Evolutionary conservation across 192 early-diverging fungal species (phyloP).

Genomic region (Podila epigama): DNA sequence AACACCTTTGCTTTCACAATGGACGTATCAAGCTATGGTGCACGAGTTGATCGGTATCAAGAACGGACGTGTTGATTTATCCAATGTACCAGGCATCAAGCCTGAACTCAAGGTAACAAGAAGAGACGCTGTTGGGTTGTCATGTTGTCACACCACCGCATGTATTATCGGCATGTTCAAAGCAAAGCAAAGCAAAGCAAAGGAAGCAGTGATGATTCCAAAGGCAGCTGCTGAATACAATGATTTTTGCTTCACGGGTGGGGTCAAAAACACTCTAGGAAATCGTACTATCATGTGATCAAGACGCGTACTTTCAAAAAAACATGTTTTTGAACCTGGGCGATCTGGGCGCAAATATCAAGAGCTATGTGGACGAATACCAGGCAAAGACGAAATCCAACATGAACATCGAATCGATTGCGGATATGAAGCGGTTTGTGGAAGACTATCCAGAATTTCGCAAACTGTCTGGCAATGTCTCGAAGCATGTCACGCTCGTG

Average conservation of each 20-base stretch:
- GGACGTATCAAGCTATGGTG: slow-evolving; percentile 99
- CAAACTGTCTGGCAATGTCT: slow-evolving; percentile 95
- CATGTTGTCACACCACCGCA: too few species aligned
- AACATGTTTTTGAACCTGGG: slow-evolving; percentile 94
- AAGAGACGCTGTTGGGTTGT: too few species aligned
- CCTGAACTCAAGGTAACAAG: slow-evolving; percentile 82
- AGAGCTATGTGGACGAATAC: slow-evolving; percentile 93
- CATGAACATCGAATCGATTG: slow-evolving; percentile 92
- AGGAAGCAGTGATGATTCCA: neutral
- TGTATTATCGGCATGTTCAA: too few species aligned
- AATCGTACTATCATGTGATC: slow-evolving; percentile 89
- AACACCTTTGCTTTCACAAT: slow-evolving; percentile 92
- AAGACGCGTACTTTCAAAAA: slow-evolving; percentile 92
- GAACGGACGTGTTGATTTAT: slow-evolving; percentile 93
- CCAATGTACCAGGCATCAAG: slow-evolving; percentile 79
- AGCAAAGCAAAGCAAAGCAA: too few species aligned
- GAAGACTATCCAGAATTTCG: slow-evolving; percentile 98
- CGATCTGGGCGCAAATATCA: slow-evolving; percentile 93
- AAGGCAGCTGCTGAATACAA: neutral
- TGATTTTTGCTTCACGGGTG: slow-evolving; percentile 20
- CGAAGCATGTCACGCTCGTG: slow-evolving; percentile 97
- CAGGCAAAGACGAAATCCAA: slow-evolving; percentile 91
- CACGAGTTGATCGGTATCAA: slow-evolving; percentile 94
- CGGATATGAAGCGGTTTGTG: slow-evolving; percentile 99
- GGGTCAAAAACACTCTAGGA: too few species aligned